Evolutionary conservation across 805 yeast genomes (phyloP).

Genomic region (Brettanomyces custersianus): DNA sequence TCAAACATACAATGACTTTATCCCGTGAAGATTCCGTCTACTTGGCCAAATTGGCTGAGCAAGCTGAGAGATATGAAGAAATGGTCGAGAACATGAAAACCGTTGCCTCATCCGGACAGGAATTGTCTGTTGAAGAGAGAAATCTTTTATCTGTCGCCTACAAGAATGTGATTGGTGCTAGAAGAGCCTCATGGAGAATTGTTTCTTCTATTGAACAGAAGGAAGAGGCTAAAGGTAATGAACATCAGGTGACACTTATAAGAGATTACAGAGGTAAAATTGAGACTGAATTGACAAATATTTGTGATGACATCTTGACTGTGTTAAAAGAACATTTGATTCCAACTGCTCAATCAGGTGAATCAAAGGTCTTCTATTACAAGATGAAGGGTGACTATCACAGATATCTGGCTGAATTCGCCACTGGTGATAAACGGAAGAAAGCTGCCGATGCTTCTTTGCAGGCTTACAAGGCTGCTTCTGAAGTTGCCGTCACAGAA

Average conservation of each 20-base stretch:
- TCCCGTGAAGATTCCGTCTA: slow-evolving; percentile 97
- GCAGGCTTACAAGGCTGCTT: slow-evolving; percentile 91
- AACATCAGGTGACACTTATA: slow-evolving; percentile 79
- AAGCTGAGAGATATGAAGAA: slow-evolving; percentile 99
- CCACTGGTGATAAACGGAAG: slow-evolving; percentile 83
- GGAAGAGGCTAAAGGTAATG: slow-evolving; percentile 95
- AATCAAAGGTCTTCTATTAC: slow-evolving; percentile 95
- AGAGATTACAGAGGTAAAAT: slow-evolving; percentile 93
- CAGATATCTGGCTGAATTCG: slow-evolving; percentile 97
- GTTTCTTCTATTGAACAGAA: slow-evolving; percentile 97
- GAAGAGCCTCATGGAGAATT: slow-evolving; percentile 99
- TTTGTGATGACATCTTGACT: slow-evolving; percentile 86
- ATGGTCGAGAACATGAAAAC: slow-evolving; percentile 98
- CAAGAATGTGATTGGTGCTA: slow-evolving; percentile 97
- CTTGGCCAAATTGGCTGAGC: slow-evolving; percentile 97
- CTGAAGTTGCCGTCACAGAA: slow-evolving; percentile 94
- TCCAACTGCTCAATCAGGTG: slow-evolving; percentile 92
- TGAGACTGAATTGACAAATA: slow-evolving; percentile 84
- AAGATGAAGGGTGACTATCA: slow-evolving; percentile 99
- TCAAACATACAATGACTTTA: slow-evolving; percentile 49
- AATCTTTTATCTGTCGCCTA: slow-evolving; percentile 94
- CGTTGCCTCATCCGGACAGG: slow-evolving; percentile 94
- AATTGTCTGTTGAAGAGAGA: slow-evolving; percentile 95
- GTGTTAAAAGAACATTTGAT: slow-evolving; percentile 86
- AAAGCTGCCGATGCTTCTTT: slow-evolving; percentile 87